phyloP scores from a whole-genome alignment of 2,329 filamentous ascomycete species.

The Clathrospora elynae region DNA sequence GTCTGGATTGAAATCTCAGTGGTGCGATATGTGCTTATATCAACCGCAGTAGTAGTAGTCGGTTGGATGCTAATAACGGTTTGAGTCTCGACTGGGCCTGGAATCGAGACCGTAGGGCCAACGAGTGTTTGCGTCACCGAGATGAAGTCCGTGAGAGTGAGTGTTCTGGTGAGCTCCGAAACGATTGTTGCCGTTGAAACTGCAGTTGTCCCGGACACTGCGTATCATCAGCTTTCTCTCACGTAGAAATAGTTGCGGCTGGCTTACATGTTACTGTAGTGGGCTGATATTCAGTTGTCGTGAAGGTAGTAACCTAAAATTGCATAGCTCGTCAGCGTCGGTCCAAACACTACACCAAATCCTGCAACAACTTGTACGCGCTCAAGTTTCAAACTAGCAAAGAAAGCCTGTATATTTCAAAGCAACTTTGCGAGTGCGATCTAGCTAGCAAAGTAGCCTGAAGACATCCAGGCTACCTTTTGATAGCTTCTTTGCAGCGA shows the following conservation, averaged over 20 bases:
- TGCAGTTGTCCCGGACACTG: slow-evolving; percentile 16
- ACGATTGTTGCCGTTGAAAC: slow-evolving; percentile 19
- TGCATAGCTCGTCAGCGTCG: neutral
- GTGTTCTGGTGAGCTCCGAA: slow-evolving; percentile 12
- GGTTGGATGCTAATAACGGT: slow-evolving; percentile 8
- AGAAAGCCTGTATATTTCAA: too few relatives aligned
- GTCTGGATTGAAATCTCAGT: slow-evolving; percentile 6
- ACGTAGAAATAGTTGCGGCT: neutral
- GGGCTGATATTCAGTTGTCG: slow-evolving; percentile 6
- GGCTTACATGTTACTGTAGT: slow-evolving; percentile 11
- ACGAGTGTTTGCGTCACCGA: slow-evolving; percentile 10
- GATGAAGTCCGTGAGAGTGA: slow-evolving; percentile 11
- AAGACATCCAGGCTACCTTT: too few relatives aligned
- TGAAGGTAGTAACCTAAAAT: slow-evolving; percentile 8
- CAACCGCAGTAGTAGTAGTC: slow-evolving; percentile 5
- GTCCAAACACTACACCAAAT: too few relatives aligned
- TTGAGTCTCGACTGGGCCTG: slow-evolving; percentile 22
- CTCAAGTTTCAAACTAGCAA: too few relatives aligned
- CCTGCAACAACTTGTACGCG: too few relatives aligned
- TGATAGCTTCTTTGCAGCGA: too few relatives aligned
- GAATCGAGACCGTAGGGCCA: slow-evolving; percentile 13
- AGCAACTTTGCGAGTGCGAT: too few relatives aligned
- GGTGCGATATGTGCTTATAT: slow-evolving; percentile 2
- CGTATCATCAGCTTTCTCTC: neutral
- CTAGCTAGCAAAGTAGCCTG: too few relatives aligned